A percentile compares a stretch with the other conserved stretches of the same genome.
Conservation (phyloP, 345 rosid species). For the Carallia pectinifolia region DNA sequence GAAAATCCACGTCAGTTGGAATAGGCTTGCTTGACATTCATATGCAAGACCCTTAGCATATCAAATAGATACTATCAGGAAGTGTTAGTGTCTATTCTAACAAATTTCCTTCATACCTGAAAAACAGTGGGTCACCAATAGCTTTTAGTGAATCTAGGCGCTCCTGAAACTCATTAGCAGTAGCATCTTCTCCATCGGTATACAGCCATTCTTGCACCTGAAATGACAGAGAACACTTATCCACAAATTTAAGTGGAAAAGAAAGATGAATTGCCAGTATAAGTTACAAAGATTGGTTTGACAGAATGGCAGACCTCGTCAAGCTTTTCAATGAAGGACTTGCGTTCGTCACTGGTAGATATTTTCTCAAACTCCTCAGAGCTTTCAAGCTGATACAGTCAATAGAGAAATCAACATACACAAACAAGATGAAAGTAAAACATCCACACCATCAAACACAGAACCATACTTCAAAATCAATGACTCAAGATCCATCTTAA, state of each 20-base stretch:
- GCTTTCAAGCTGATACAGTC: conserved; percentile 63
- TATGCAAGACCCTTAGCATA: neutral
- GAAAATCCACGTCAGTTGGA: neutral
- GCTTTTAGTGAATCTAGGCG: conserved; percentile 68
- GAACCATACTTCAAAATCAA: neutral
- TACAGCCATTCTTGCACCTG: conserved; percentile 99
- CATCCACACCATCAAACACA: neutral
- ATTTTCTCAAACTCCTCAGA: conserved; percentile 65
- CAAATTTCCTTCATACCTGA: conserved; percentile 45
- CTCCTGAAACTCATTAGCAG: conserved; percentile 67
- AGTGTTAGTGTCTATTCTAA: too few species aligned
- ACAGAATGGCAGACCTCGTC: conserved; percentile 57
- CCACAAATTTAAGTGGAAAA: conserved; percentile 5
- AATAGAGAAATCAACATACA: conserved; percentile 11
- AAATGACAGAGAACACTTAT: conserved; percentile 17
- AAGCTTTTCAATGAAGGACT: conserved; percentile 74
- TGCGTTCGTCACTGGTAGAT: conserved; percentile 74
- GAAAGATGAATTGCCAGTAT: neutral
- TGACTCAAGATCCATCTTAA: neutral
- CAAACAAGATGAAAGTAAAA: conserved; percentile 1
- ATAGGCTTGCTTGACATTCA: neutral
- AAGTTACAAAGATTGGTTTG: neutral
- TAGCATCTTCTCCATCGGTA: conserved; percentile 93
- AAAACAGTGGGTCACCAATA: conserved; percentile 73
- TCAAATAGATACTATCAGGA: neutral